phyloP scores from a whole-genome alignment of 306 rosid genomes.

The Quercus glauca region DNA sequence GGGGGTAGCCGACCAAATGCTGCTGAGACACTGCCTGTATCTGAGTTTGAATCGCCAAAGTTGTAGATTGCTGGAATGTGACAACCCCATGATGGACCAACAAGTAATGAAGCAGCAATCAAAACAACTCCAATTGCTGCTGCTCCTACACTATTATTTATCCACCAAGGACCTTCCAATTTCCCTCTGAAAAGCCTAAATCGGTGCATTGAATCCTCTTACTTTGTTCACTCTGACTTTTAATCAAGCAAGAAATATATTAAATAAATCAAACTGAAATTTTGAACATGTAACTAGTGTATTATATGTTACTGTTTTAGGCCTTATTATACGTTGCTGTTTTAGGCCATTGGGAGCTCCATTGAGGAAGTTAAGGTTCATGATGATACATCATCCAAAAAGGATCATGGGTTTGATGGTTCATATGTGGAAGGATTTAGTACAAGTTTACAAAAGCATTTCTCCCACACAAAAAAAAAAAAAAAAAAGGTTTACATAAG shows the following conservation, averaged over 20 bases:
- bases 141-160: background rate
- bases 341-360: no score
- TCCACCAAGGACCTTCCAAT: background rate
- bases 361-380: no score
- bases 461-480: no score
- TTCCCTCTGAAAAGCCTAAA: background rate
- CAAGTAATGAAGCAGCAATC: constrained; percentile 1
- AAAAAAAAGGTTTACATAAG: no score
- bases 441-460: no score
- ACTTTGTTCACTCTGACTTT: background rate
- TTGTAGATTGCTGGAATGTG: constrained; percentile 25
- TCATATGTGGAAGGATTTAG: no score
- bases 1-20: constrained; percentile 11
- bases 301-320: no score
- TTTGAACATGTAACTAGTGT: background rate
- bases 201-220: background rate
- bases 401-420: no score
- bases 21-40: constrained; percentile 22
- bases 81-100: constrained; percentile 5
- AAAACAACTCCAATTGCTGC: constrained; percentile 20
- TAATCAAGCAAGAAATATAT: background rate
- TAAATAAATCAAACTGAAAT: background rate
- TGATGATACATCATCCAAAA: no score
- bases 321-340: no score
- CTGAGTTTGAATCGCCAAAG: constrained; percentile 35